Conservation (phyloP, 2,329 filamentous ascomycete species). For the Exophiala lecanii-corni region DNA sequence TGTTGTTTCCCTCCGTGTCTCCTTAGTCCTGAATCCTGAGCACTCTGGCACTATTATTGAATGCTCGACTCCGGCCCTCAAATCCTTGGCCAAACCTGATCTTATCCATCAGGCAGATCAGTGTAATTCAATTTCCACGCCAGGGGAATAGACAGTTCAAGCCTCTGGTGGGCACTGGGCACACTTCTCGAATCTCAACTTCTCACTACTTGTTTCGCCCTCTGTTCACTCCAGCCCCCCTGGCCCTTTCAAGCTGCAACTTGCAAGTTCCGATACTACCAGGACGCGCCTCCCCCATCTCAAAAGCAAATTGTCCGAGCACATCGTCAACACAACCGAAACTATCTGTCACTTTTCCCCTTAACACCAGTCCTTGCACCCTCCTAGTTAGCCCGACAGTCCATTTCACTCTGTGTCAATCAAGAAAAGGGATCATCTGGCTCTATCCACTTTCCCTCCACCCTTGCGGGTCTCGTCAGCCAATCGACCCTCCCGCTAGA, state of each 20-base stretch:
- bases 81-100: no score
- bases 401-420: slow-evolving; percentile 12
- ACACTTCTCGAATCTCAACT: slow-evolving; percentile 1
- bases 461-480: slow-evolving; percentile 23
- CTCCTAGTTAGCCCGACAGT: slow-evolving; percentile 10
- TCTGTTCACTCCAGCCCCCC: slow-evolving; percentile 10
- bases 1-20: no score
- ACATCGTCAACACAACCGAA: slow-evolving; percentile 23
- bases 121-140: no score
- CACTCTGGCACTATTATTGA: no score
- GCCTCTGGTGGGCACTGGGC: no score
- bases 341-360: slow-evolving; percentile 19
- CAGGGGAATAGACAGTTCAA: no score
- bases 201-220: slow-evolving; percentile 5
- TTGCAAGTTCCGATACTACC: slow-evolving; percentile 12
- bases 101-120: no score
- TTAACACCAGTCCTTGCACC: slow-evolving; percentile 7
- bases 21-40: no score
- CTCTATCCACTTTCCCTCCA: slow-evolving; percentile 23
- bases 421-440: slow-evolving; percentile 20
- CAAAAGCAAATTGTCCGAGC: slow-evolving; percentile 21
- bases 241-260: not conserved
- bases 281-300: not conserved
- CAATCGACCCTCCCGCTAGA: slow-evolving; percentile 16
- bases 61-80: no score